Evolutionary conservation across 305 asterid species (phyloP), one percentile per base, ranked within the genome.

Genomic region (Fraxinus paxiana): DNA sequence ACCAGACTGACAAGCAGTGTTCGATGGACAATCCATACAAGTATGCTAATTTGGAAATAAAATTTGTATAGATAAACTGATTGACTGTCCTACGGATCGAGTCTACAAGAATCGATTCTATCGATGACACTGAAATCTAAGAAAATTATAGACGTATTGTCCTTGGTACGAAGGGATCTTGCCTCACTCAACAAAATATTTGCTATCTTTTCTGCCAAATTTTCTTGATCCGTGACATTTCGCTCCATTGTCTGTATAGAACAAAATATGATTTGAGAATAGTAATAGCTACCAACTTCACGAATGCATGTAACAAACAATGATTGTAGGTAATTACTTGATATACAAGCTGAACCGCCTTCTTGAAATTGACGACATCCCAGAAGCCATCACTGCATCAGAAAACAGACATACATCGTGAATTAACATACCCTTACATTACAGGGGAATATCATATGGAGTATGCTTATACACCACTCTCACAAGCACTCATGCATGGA

Each of bases 331-430:
- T 33, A 22, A 54, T 59, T 90, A 94, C 99, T 95, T 92, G 97
- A 74, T 87, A 85, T 46, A 94, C 93, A 59, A 94, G 92, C 82
- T 96, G 99, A 61, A 85, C 84, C 22, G 98, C 97, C 87, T 92
- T 96, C 96, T 90, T 94, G 79, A 59, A 81, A 76, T 84, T 94
- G 37, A 93, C 80, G 13, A 96, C 99, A 79, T 96, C 99, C 98
- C 98, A 93, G 71, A 96, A 96, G 35, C 98, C 99, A 78, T 96
- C 98, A 77, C 99, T 96, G 71, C 79, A 86, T 77, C 65, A 17
- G 31, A 54, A 65, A 31, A 71, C 31, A 34, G 74, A 79, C 54
- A 34, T 22, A 61, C 70, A 61, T 13, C 9, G 24, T 59, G 30
- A 13, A 9, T 17, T 59, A 59, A 8, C 70, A 59, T 59, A 2